Conservation (phyloP, 208 protist species). For the Leishmania arabica region DNA sequence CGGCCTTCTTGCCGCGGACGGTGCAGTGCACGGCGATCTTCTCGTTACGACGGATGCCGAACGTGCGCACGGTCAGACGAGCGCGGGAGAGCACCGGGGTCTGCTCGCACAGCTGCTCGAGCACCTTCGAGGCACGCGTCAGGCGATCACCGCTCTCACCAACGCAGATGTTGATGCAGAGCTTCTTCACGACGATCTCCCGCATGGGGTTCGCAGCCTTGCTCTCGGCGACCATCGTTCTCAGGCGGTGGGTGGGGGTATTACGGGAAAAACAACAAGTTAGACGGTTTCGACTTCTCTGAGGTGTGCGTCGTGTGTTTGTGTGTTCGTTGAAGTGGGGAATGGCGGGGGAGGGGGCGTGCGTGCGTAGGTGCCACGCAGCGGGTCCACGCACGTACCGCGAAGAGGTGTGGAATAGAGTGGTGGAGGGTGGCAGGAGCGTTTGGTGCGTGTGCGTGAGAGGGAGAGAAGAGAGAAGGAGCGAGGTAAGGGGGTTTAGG, state of each 20-base stretch:
- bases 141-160: constrained; percentile 99
- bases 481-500: too few species aligned
- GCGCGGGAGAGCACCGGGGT: constrained; percentile 97
- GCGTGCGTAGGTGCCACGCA: not conserved
- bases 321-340: not conserved
- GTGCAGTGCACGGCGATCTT: constrained; percentile 99
- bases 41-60: constrained; percentile 99
- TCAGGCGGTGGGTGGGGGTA: not conserved
- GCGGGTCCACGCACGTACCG: not conserved
- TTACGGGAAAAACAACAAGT: not conserved
- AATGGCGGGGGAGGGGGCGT: not conserved
- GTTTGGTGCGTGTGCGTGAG: not conserved
- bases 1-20: constrained; percentile 99
- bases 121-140: constrained; percentile 98
- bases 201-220: constrained; percentile 97
- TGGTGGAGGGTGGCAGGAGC: not conserved
- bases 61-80: constrained; percentile 98
- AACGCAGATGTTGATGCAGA: constrained; percentile 99
- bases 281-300: not conserved
- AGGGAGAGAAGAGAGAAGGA: not conserved
- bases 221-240: constrained; percentile 74
- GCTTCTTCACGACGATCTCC: constrained; percentile 98
- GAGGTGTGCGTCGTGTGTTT: not conserved
- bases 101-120: constrained; percentile 99
- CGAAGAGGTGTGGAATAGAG: not conserved